These are phyloP conservation scores for Tylopilus sp. DNA, from an alignment of 768 basidiomycete species.

Conservation along the genomic window DNA sequence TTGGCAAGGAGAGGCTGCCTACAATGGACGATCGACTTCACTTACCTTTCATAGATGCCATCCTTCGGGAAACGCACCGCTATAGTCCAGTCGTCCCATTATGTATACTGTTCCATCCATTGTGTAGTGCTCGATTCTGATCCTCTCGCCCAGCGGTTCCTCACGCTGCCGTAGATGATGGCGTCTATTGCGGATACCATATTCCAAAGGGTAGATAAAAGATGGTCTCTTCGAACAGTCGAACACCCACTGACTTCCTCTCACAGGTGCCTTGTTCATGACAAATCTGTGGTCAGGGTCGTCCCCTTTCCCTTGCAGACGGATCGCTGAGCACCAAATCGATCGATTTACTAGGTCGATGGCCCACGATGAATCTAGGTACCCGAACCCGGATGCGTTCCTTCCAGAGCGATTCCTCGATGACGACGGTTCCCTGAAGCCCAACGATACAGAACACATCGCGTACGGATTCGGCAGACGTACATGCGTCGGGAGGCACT, in stretches of 20 bases:
- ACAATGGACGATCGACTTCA: too few species aligned
- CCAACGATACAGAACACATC: neutral
- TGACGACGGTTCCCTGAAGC: too few species aligned
- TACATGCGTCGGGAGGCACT: neutral
- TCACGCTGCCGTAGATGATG: too few species aligned
- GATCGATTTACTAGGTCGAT: neutral
- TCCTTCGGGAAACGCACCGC: too few species aligned
- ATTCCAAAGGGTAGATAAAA: too few species aligned
- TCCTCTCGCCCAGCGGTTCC: too few species aligned
- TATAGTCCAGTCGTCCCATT: neutral
- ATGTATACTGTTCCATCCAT: neutral
- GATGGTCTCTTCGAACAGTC: neutral
- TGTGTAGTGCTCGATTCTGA: neutral
- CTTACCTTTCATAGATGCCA: too few species aligned
- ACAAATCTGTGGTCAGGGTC: constrained; percentile 8
- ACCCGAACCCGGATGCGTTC: neutral
- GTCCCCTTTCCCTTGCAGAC: too few species aligned
- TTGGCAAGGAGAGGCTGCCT: too few species aligned
- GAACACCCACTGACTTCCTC: neutral
- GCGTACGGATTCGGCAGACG: neutral
- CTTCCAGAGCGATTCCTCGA: neutral
- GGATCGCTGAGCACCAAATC: neutral
- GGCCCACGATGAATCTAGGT: neutral
- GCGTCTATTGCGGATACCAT: too few species aligned
- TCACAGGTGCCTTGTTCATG: neutral